These are phyloP conservation scores for Penicillium verhagenii DNA, from an alignment of 495 filamentous ascomycete species.

Conservation along the genomic window DNA sequence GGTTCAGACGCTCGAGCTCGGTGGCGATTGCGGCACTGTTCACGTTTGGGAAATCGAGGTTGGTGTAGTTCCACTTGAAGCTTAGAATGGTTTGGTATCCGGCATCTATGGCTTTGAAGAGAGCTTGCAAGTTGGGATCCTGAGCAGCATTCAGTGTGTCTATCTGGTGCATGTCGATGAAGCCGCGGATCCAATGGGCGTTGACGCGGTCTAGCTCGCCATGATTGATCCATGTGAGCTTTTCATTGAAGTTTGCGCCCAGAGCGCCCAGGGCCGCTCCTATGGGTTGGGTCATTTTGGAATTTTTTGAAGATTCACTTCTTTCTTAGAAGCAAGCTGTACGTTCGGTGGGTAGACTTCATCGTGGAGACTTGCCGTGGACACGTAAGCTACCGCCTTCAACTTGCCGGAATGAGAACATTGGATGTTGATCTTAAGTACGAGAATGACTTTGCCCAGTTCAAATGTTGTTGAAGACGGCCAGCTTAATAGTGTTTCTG, in stretches of 20 bases:
- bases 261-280: neutral
- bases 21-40: neutral
- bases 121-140: constrained; percentile 9
- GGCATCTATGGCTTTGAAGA: constrained; percentile 8
- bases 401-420: neutral
- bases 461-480: too few species aligned
- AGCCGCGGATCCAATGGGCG: constrained; percentile 15
- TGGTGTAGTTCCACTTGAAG: constrained; percentile 13
- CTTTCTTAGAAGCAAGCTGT: neutral
- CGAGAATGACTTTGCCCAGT: too few species aligned
- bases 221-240: constrained; percentile 8
- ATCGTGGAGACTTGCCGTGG: neutral
- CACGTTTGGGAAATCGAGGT: constrained; percentile 1
- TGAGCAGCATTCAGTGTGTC: neutral
- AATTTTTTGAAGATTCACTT: too few species aligned
- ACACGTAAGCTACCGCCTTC: neutral
- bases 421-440: neutral
- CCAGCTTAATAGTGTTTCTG: too few species aligned
- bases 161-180: constrained; percentile 18
- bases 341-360: neutral
- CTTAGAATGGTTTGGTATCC: constrained; percentile 9
- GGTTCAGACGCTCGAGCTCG: constrained; percentile 3
- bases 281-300: neutral
- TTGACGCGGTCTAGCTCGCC: constrained; percentile 4
- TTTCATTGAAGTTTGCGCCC: constrained; percentile 17